Evolutionary conservation across 805 yeast genomes (phyloP).

Genomic region (Candida sithepensis): DNA sequence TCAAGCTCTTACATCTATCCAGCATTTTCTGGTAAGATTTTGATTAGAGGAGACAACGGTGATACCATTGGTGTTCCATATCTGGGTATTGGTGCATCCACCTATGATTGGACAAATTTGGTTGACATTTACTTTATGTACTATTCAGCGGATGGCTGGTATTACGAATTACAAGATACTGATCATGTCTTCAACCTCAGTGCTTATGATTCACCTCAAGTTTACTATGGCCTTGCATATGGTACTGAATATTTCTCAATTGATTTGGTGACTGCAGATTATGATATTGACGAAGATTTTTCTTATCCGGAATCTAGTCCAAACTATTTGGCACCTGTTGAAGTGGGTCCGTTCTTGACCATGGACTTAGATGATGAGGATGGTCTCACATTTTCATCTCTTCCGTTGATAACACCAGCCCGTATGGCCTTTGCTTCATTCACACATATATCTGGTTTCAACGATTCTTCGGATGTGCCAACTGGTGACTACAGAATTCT

Average conservation of each 20-base stretch:
- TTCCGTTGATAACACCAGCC: not conserved
- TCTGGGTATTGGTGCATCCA: constrained; percentile 12
- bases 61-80: constrained; percentile 13
- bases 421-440: not conserved
- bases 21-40: constrained; percentile 11
- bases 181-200: not conserved
- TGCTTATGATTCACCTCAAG: constrained; percentile 1
- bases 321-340: constrained; percentile 2
- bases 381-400: not conserved
- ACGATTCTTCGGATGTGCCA: constrained; percentile 2
- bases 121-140: constrained; percentile 1
- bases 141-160: not conserved
- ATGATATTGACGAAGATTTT: constrained; percentile 10
- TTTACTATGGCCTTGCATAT: constrained; percentile 9
- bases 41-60: constrained; percentile 13
- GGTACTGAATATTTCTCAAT: constrained; percentile 11
- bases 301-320: constrained; percentile 9
- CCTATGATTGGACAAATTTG: constrained; percentile 8
- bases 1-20: constrained; percentile 1
- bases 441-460: not conserved
- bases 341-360: constrained; percentile 1
- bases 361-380: not conserved
- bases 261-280: constrained; percentile 11
- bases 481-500: constrained; percentile 8
- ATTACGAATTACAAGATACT: not conserved